Conservation (phyloP, 495 filamentous ascomycete species). For the Pyronema omphalodes region DNA sequence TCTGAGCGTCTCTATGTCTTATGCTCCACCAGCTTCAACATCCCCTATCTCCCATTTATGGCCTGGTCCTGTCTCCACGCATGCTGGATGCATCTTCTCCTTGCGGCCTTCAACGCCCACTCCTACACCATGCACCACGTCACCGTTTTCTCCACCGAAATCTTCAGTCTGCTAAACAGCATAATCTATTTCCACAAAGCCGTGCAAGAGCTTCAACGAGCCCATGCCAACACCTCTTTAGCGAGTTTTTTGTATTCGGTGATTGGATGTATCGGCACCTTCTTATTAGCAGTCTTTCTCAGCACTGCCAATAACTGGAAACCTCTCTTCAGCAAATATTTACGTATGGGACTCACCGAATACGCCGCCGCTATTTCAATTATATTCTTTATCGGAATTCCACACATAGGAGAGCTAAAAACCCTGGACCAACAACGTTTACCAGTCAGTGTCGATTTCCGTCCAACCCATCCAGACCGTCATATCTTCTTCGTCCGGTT, state of each 20-base stretch:
- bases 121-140: slow-evolving; percentile 67
- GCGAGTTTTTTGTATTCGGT: slow-evolving; percentile 54
- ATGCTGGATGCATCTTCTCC: slow-evolving; percentile 48
- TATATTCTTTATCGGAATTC: slow-evolving; percentile 48
- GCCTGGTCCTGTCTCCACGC: slow-evolving; percentile 57
- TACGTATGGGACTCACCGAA: slow-evolving; percentile 45
- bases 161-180: slow-evolving; percentile 52
- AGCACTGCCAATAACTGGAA: slow-evolving; percentile 44
- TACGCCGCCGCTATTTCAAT: slow-evolving; percentile 58
- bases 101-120: slow-evolving; percentile 55
- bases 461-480: slow-evolving; percentile 39
- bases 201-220: slow-evolving; percentile 46
- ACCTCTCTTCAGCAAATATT: slow-evolving; percentile 43
- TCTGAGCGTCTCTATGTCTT: slow-evolving; percentile 51
- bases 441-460: slow-evolving; percentile 38
- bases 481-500: slow-evolving; percentile 45
- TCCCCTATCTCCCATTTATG: slow-evolving; percentile 53
- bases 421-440: slow-evolving; percentile 44
- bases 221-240: slow-evolving; percentile 39
- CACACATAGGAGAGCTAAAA: slow-evolving; percentile 45
- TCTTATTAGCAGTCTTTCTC: slow-evolving; percentile 46
- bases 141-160: slow-evolving; percentile 51
- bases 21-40: slow-evolving; percentile 38
- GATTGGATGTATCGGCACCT: slow-evolving; percentile 54
- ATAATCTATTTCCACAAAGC: slow-evolving; percentile 65